Evolutionary conservation across 2,329 filamentous ascomycete genomes (phyloP).

Genomic region (Pseudocercospora macadamiae): DNA sequence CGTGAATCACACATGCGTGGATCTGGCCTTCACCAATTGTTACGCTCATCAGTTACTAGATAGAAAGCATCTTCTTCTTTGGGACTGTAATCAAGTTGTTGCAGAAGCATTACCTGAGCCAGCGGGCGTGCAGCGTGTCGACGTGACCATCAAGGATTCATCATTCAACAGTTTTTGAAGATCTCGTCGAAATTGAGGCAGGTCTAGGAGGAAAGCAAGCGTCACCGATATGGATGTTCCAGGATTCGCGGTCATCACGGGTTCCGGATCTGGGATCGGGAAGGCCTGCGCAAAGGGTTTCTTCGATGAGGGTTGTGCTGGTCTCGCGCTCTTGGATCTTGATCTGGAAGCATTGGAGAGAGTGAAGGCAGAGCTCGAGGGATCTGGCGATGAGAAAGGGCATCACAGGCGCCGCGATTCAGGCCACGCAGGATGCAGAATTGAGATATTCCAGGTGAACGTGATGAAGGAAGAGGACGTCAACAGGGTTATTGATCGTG

Average conservation of each 20-base stretch:
- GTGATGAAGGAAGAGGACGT: conserved; percentile 40
- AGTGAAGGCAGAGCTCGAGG: not conserved
- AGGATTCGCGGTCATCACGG: conserved; percentile 45
- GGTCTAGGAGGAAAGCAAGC: too few species aligned
- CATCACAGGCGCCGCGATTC: not conserved
- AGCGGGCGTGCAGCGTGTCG: too few species aligned
- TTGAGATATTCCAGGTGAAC: conserved; percentile 23
- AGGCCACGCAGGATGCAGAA: not conserved
- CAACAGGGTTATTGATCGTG: conserved; percentile 31
- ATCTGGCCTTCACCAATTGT: too few species aligned
- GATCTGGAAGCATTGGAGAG: not conserved
- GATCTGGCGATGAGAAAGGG: not conserved
- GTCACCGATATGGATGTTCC: not conserved
- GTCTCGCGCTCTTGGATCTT: not conserved
- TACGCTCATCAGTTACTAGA: too few species aligned
- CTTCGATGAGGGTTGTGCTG: not conserved
- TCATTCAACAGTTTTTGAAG: too few species aligned
- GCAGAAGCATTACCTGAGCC: too few species aligned
- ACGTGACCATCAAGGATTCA: too few species aligned
- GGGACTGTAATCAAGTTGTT: too few species aligned
- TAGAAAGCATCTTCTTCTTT: too few species aligned
- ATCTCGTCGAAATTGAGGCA: too few species aligned
- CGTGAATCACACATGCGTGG: not conserved
- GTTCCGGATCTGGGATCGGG: conserved; percentile 54
- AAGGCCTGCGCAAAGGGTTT: conserved; percentile 46